Evolutionary conservation across 306 rosid species (phyloP), one percentile per base, ranked within the genome.

Genomic region (Castanospermum australe): DNA sequence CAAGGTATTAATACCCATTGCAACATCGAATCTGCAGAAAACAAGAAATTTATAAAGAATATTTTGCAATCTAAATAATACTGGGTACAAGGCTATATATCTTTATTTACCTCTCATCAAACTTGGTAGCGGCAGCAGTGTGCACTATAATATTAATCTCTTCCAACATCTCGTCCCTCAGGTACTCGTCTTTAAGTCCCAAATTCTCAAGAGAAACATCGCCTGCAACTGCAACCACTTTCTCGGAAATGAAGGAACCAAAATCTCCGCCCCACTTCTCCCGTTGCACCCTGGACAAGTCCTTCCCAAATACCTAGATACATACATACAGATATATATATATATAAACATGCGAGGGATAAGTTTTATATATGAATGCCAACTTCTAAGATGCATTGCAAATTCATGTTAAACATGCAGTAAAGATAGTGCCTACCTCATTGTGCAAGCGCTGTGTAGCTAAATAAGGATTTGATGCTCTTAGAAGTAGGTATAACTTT

Each of bases 401-500:
- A n/a, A n/a, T n/a, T n/a, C n/a, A n/a, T n/a, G n/a, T n/a, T n/a
- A n/a, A n/a, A n/a, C n/a, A n/a, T n/a, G n/a, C n/a, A n/a, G n/a
- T n/a, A 13, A 3, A 42, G 55, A 3, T 22, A 44, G 2, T 0
- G 35, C 2, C 1, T n/a, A 69, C 92, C 91, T 88, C 91, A 28
- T 57, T 64, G 4, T 86, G 82, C 42, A 88, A 74, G 24, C 90
- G 92, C 4, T 86, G 73, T 2, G 75, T 15, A 59, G 91, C 91
- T 24, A 81, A 22, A 57, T 81, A 39, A 12, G 79, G 11, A 82
- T 90, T 91, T 0, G 77, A 2, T 22, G 90, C 89, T 70, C 92
- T 78, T 36, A 92, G 6, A 30, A 89, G 88, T 44, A 92, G 84
- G 75, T 88, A 92, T 41, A 92, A 79, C 79, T 75, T 88, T 77